phyloP scores from a whole-genome alignment of 495 filamentous ascomycete species.

The Aspergillus asperescens region DNA sequence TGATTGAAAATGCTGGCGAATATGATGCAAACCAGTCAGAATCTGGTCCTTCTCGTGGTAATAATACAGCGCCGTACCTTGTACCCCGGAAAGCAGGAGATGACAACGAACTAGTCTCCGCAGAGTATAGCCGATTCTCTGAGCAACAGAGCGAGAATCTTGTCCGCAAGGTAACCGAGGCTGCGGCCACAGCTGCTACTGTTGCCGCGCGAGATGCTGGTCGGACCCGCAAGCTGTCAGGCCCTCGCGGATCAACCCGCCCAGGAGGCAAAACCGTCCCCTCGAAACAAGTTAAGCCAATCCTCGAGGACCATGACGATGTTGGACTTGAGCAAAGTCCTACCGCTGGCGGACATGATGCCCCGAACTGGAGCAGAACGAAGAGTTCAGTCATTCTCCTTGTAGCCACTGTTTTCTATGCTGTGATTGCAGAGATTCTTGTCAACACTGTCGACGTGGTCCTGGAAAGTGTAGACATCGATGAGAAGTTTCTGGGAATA shows the following conservation, averaged over 20 bases:
- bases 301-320: conserved; percentile 40
- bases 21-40: conserved; percentile 37
- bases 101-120: conserved; percentile 27
- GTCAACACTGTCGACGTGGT: conserved; percentile 96
- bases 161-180: conserved; percentile 78
- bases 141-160: conserved; percentile 74
- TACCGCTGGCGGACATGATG: conserved; percentile 78
- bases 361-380: conserved; percentile 90
- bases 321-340: conserved; percentile 36
- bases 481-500: conserved; percentile 97
- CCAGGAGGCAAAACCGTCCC: conserved; percentile 23
- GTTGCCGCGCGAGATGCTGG: conserved; percentile 79
- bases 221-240: conserved; percentile 44
- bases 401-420: conserved; percentile 87
- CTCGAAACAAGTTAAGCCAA: conserved; percentile 24
- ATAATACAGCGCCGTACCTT: conserved; percentile 53
- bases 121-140: conserved; percentile 52
- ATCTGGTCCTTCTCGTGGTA: conserved; percentile 16
- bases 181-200: conserved; percentile 85
- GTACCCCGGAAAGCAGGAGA: conserved; percentile 47
- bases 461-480: conserved; percentile 78
- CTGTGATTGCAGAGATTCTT: conserved; percentile 92
- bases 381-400: conserved; percentile 88
- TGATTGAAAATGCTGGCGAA: conserved; percentile 48
- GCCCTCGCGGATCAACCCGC: conserved; percentile 29